Evolutionary conservation across 139 green algal genomes (phyloP).

Genomic region (Coelastrella sp.): DNA sequence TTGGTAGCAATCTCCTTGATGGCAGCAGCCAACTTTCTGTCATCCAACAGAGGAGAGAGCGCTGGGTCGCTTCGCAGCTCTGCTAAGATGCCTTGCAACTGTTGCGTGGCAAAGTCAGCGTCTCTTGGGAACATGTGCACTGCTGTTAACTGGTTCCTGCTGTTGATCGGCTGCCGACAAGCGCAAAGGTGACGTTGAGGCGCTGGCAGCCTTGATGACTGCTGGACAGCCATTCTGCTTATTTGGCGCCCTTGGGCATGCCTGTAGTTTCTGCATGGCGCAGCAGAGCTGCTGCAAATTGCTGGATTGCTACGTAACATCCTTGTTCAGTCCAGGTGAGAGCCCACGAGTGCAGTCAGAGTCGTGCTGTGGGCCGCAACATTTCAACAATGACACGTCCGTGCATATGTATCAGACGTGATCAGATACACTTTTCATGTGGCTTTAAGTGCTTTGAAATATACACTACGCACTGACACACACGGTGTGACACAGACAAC

Average conservation of each 20-base stretch:
- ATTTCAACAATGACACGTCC: too few relatives aligned
- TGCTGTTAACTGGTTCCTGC: background rate
- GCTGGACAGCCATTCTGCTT: background rate
- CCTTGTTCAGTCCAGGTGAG: too few relatives aligned
- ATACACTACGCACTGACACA: too few relatives aligned
- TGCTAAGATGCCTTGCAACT: constrained; percentile 17
- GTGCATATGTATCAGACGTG: too few relatives aligned
- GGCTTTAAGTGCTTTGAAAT: too few relatives aligned
- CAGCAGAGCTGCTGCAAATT: too few relatives aligned
- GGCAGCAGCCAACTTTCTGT: constrained; percentile 59
- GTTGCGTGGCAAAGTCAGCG: constrained; percentile 27
- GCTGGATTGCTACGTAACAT: too few relatives aligned
- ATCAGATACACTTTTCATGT: too few relatives aligned
- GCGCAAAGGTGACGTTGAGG: background rate
- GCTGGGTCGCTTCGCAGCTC: constrained; percentile 26
- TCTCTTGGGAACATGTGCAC: constrained; percentile 11
- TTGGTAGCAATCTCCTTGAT: constrained; percentile 68
- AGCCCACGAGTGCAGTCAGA: too few relatives aligned
- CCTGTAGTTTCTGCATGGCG: background rate
- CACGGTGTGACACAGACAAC: too few relatives aligned
- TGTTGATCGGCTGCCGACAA: background rate
- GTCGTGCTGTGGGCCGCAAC: too few relatives aligned
- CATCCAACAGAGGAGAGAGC: constrained; percentile 49
- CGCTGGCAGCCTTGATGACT: background rate
- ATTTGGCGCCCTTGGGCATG: background rate